Percentiles rank a stretch among this genome's conserved stretches.
These are phyloP conservation scores for Phytophthora multivora DNA, from an alignment of 352 stramenopile species.

Conservation along the genomic window DNA sequence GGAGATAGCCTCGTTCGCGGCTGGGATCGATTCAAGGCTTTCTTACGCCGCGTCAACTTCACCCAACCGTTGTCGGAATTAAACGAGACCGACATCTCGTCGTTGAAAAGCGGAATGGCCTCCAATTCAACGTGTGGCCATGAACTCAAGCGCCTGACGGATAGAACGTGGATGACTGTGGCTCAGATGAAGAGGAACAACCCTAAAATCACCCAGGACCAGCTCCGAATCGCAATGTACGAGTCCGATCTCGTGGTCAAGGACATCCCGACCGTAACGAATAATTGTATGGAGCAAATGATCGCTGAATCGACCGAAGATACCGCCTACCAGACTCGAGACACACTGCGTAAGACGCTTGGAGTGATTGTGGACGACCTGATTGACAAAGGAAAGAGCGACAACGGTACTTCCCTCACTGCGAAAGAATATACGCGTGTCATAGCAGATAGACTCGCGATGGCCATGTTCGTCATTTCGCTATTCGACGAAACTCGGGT, in stretches of 20 bases:
- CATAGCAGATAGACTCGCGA: slow-evolving; percentile 6
- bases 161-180: slow-evolving; percentile 24
- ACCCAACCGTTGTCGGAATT: slow-evolving; percentile 14
- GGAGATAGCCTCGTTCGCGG: slow-evolving; percentile 9
- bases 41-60: slow-evolving; percentile 15
- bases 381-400: slow-evolving; percentile 5
- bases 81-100: slow-evolving; percentile 25
- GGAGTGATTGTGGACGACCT: slow-evolving; percentile 15
- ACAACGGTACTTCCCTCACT: slow-evolving; percentile 12
- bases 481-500: slow-evolving; percentile 17
- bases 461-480: slow-evolving; percentile 13
- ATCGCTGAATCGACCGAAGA: slow-evolving; percentile 8
- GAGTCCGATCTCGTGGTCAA: slow-evolving; percentile 15
- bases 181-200: slow-evolving; percentile 14
- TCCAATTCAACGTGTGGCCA: slow-evolving; percentile 33
- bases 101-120: slow-evolving; percentile 23
- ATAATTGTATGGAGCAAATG: slow-evolving; percentile 23
- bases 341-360: slow-evolving; percentile 16
- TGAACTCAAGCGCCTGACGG: slow-evolving; percentile 25
- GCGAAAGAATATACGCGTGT: slow-evolving; percentile 5
- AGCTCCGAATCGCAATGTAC: slow-evolving; percentile 15
- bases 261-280: slow-evolving; percentile 18
- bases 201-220: slow-evolving; percentile 3
- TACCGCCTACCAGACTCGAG: slow-evolving; percentile 15
- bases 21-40: slow-evolving; percentile 21